Evolutionary conservation across 169 alveolate genomes (phyloP).

Genomic region (Neospora caninum): DNA sequence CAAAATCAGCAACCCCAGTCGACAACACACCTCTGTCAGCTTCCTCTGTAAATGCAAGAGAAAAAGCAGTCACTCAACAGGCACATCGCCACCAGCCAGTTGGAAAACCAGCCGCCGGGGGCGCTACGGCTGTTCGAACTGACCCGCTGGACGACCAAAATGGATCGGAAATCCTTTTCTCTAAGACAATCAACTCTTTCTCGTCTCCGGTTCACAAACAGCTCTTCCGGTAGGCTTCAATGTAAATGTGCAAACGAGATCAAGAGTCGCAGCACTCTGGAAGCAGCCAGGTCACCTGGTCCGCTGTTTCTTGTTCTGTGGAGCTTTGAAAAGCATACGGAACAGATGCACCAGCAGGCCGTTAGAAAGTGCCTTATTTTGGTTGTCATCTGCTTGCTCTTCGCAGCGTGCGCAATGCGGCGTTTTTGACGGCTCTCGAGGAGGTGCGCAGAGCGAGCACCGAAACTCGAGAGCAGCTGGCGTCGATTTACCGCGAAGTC

Average conservation of each 20-base stretch:
- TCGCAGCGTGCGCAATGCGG: constrained; percentile 16
- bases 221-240: neutral
- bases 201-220: constrained; percentile 15
- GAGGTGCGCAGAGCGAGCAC: constrained; percentile 15
- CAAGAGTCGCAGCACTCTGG: neutral
- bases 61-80: neutral
- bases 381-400: too few relatives aligned
- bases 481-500: neutral
- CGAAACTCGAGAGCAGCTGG: neutral
- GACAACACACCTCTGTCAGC: neutral
- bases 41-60: neutral
- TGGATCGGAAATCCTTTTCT: neutral
- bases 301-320: too few relatives aligned
- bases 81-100: neutral
- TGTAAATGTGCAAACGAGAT: neutral
- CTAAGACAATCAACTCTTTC: neutral
- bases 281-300: too few relatives aligned
- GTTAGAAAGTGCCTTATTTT: too few relatives aligned
- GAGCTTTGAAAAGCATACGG: too few relatives aligned
- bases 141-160: neutral
- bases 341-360: too few relatives aligned
- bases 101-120: neutral
- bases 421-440: neutral
- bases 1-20: neutral
- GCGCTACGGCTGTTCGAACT: neutral